A percentile compares a stretch with the other conserved stretches of the same genome.
These are phyloP conservation scores for Yarrowia sp. DNA, from an alignment of 805 yeast genomes.

Conservation along the genomic window DNA sequence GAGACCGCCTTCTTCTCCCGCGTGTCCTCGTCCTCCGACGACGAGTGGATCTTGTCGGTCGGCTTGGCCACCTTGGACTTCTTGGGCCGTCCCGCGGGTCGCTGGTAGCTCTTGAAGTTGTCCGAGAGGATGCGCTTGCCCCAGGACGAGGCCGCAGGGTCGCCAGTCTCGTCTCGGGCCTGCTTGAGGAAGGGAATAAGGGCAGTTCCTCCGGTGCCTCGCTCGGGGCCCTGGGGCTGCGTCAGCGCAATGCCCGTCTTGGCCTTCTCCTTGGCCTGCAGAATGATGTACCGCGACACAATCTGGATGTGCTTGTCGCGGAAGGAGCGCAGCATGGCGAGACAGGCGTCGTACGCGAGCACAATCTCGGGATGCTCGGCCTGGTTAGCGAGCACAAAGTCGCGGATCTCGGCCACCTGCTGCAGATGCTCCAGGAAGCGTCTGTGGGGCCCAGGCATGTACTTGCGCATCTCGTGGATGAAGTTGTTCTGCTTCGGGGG, in stretches of 20 bases:
- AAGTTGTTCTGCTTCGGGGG: constrained; percentile 45
- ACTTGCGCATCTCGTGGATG: constrained; percentile 77
- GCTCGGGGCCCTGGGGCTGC: constrained; percentile 50
- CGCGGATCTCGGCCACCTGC: constrained; percentile 57
- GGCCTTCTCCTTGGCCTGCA: constrained; percentile 65
- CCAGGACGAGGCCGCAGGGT: constrained; percentile 90
- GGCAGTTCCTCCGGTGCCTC: constrained; percentile 95
- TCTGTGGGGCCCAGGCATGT: constrained; percentile 88
- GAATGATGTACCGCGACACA: constrained; percentile 79
- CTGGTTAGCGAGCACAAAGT: constrained; percentile 52
- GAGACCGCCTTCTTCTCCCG: constrained; percentile 8
- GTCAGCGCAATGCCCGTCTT: constrained; percentile 47
- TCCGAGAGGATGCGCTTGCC: constrained; percentile 56
- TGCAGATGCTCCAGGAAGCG: constrained; percentile 65
- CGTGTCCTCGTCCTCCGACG: not conserved
- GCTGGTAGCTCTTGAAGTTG: constrained; percentile 27
- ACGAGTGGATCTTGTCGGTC: constrained; percentile 12
- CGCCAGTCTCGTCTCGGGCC: constrained; percentile 94
- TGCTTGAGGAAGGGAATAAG: constrained; percentile 88
- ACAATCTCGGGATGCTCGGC: constrained; percentile 52
- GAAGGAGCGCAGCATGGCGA: constrained; percentile 83
- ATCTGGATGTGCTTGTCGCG: constrained; percentile 92
- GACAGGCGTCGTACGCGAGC: constrained; percentile 79
- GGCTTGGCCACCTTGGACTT: not conserved
- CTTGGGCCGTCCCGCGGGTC: constrained; percentile 13